These are phyloP conservation scores for Epichloe uncinata DNA, from an alignment of 2,329 filamentous ascomycete genomes.

Conservation along the genomic window DNA sequence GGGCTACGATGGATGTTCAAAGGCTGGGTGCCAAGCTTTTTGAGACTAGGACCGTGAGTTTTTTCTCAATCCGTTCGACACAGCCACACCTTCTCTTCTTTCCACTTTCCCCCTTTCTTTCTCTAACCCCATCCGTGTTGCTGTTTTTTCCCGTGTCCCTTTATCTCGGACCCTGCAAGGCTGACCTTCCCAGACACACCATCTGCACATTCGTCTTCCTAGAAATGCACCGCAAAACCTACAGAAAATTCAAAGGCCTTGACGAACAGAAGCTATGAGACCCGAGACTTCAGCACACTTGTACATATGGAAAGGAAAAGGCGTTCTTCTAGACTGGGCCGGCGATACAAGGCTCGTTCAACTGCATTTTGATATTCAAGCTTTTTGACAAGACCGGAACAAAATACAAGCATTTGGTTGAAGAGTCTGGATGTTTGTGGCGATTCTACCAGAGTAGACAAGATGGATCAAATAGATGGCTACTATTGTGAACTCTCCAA, in stretches of 20 bases:
- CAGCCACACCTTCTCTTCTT: neutral
- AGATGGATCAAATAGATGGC: too few relatives aligned
- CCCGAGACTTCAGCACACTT: neutral
- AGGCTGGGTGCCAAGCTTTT: constrained; percentile 72
- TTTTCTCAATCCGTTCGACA: neutral
- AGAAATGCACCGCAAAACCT: constrained; percentile 74
- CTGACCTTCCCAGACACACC: constrained; percentile 45
- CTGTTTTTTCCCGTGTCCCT: neutral
- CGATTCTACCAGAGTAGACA: too few relatives aligned
- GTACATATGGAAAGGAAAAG: neutral
- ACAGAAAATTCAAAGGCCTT: constrained; percentile 39
- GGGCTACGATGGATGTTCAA: constrained; percentile 77
- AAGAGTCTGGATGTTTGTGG: too few relatives aligned
- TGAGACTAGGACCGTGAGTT: constrained; percentile 49
- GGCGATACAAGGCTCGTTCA: neutral
- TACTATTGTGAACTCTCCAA: too few relatives aligned
- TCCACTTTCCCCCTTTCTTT: neutral
- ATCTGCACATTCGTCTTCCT: constrained; percentile 78
- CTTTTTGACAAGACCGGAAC: neutral
- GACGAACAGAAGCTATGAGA: constrained; percentile 15
- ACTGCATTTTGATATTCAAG: neutral
- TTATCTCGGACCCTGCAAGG: too few relatives aligned
- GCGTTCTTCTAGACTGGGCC: neutral
- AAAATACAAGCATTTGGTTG: neutral
- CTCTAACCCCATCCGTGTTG: too few relatives aligned